Conservation (phyloP, 2,329 filamentous ascomycete genomes). For the Fusarium mundagurra region DNA sequence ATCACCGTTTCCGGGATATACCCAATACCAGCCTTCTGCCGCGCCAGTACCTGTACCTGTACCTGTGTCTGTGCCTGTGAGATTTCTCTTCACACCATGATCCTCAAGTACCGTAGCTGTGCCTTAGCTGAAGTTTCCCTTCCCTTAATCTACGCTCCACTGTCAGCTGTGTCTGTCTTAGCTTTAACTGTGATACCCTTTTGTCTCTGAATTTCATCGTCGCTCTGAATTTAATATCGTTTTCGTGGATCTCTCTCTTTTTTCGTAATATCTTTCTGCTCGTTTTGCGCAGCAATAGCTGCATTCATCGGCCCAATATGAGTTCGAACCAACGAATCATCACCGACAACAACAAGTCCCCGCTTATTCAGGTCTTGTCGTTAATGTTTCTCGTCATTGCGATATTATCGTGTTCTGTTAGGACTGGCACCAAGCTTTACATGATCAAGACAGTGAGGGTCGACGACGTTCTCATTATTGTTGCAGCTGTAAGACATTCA, state of each 20-base stretch:
- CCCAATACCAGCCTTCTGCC: background rate
- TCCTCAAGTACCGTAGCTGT: background rate
- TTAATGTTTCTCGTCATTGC: constrained; percentile 45
- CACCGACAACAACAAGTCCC: constrained; percentile 45
- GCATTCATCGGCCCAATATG: constrained; percentile 22
- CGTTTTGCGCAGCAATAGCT: background rate
- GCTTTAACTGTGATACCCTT: background rate
- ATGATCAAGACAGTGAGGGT: constrained; percentile 43
- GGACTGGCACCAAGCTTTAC: constrained; percentile 42
- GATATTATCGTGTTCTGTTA: constrained; percentile 40
- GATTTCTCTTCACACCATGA: background rate
- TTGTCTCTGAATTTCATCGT: background rate
- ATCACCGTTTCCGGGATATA: constrained; percentile 1
- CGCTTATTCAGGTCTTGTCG: constrained; percentile 43
- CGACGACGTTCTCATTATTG: constrained; percentile 41
- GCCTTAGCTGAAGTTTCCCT: background rate
- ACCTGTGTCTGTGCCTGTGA: background rate
- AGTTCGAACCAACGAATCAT: constrained; percentile 39
- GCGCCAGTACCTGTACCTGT: background rate
- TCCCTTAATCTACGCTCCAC: constrained; percentile 10
- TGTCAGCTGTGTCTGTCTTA: background rate
- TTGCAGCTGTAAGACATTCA: constrained; percentile 34
- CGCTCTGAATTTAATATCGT: background rate
- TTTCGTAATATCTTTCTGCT: background rate
- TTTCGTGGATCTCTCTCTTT: background rate